These are phyloP conservation scores for Aureobasidium sp. DNA, from an alignment of 2,329 filamentous ascomycete species.

Conservation along the genomic window DNA sequence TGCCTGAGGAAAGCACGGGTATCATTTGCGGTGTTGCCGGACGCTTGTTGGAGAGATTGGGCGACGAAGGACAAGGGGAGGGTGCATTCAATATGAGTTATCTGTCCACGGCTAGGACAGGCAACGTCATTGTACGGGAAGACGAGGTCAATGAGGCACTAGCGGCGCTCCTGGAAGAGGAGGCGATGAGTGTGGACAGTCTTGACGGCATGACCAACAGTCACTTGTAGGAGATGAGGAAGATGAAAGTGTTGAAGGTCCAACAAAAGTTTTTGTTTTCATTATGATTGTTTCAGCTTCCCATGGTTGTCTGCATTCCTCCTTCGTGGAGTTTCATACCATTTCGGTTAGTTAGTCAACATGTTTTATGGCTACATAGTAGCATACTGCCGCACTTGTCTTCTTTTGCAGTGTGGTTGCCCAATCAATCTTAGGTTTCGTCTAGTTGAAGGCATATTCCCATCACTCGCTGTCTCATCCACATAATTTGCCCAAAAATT, in stretches of 20 bases:
- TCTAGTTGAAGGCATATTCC: no score
- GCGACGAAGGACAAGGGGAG: slow-evolving; percentile 30
- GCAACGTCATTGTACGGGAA: slow-evolving; percentile 76
- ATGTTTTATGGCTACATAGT: neutral
- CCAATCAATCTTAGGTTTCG: no score
- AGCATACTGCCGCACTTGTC: neutral
- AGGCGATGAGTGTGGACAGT: neutral
- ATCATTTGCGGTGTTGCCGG: slow-evolving; percentile 94
- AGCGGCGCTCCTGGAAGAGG: slow-evolving; percentile 48
- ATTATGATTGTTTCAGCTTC: neutral
- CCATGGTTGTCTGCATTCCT: neutral
- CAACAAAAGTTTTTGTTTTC: neutral
- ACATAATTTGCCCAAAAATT: no score
- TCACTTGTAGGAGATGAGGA: neutral
- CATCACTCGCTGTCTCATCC: no score
- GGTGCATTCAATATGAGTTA: slow-evolving; percentile 65
- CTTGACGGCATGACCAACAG: neutral
- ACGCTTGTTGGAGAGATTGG: slow-evolving; percentile 63
- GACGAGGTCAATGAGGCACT: slow-evolving; percentile 67
- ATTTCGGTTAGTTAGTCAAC: neutral
- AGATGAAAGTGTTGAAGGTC: neutral
- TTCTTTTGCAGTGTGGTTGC: no score
- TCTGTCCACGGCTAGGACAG: slow-evolving; percentile 77
- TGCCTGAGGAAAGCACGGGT: slow-evolving; percentile 82
- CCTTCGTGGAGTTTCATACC: neutral